Percentiles rank a stretch among this genome's conserved stretches.
phyloP scores from a whole-genome alignment of 495 filamentous ascomycete species.

The Cenococcum geophilum region DNA sequence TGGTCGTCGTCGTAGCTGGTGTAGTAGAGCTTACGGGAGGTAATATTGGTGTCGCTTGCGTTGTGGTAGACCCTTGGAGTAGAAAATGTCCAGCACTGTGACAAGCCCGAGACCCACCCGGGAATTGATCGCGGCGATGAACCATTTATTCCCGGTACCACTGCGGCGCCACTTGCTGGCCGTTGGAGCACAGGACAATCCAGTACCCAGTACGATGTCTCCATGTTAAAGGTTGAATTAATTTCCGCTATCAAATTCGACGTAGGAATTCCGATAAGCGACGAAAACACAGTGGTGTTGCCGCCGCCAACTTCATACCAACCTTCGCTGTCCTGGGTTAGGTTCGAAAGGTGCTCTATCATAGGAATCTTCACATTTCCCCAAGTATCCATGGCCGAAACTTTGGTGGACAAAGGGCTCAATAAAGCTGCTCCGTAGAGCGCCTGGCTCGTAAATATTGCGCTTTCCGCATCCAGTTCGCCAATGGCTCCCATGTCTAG shows the following conservation, averaged over 20 bases:
- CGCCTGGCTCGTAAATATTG: neutral
- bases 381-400: constrained; percentile 22
- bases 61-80: neutral
- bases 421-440: constrained; percentile 1
- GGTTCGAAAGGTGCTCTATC: constrained; percentile 13
- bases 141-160: neutral
- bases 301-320: constrained; percentile 9
- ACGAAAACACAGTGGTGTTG: constrained; percentile 14
- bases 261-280: constrained; percentile 17
- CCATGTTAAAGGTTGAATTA: constrained; percentile 22
- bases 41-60: constrained; percentile 1
- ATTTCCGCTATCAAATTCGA: neutral
- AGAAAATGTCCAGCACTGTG: neutral
- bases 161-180: too few relatives aligned
- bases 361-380: constrained; percentile 28
- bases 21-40: constrained; percentile 7
- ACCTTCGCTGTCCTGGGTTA: constrained; percentile 8
- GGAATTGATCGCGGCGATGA: neutral
- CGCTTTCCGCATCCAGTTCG: neutral
- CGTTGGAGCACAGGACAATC: constrained; percentile 11
- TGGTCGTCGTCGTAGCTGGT: constrained; percentile 6
- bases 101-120: neutral
- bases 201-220: constrained; percentile 22
- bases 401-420: constrained; percentile 8
- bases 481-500: constrained; percentile 6